Evolutionary conservation across 2,329 filamentous ascomycete genomes (phyloP).

Genomic region (Fusarium vanettenii): DNA sequence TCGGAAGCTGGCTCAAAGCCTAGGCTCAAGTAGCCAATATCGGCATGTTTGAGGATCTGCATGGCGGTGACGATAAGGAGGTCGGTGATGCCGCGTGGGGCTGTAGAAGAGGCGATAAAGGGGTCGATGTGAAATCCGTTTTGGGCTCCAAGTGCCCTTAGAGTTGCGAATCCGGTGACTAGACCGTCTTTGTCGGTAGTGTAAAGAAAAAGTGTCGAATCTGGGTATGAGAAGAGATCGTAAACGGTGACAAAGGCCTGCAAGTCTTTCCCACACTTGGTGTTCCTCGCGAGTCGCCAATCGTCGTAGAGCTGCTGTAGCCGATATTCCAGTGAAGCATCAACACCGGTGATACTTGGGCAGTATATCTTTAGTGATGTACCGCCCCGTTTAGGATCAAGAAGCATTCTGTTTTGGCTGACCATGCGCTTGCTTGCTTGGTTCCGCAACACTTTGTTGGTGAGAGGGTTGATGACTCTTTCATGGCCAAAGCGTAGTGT

Average conservation of each 20-base stretch:
- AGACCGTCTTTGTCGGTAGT: neutral
- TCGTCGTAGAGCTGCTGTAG: constrained; percentile 9
- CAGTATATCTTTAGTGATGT: neutral
- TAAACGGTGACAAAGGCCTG: constrained; percentile 19
- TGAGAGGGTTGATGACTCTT: constrained; percentile 4
- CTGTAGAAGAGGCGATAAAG: constrained; percentile 5
- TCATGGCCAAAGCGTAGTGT: constrained; percentile 12
- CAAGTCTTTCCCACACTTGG: neutral
- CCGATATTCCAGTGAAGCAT: neutral
- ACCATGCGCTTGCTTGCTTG: constrained; percentile 15
- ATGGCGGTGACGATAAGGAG: constrained; percentile 8
- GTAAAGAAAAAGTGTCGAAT: constrained; percentile 5
- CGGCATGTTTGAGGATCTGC: neutral
- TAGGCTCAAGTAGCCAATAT: constrained; percentile 9
- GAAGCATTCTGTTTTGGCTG: constrained; percentile 10
- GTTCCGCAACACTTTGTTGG: constrained; percentile 4
- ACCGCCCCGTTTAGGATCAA: neutral
- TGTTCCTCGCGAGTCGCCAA: constrained; percentile 9
- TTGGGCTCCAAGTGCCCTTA: constrained; percentile 7
- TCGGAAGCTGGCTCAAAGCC: neutral
- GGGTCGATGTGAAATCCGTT: constrained; percentile 17
- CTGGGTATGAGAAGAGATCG: neutral
- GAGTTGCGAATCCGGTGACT: constrained; percentile 9
- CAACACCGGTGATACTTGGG: neutral
- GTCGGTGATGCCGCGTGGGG: constrained; percentile 8